A percentile compares a stretch with the other conserved stretches of the same genome.
Evolutionary conservation across 2,329 filamentous ascomycete genomes (phyloP).

Genomic region (Phyllosticta citribraziliensis): DNA sequence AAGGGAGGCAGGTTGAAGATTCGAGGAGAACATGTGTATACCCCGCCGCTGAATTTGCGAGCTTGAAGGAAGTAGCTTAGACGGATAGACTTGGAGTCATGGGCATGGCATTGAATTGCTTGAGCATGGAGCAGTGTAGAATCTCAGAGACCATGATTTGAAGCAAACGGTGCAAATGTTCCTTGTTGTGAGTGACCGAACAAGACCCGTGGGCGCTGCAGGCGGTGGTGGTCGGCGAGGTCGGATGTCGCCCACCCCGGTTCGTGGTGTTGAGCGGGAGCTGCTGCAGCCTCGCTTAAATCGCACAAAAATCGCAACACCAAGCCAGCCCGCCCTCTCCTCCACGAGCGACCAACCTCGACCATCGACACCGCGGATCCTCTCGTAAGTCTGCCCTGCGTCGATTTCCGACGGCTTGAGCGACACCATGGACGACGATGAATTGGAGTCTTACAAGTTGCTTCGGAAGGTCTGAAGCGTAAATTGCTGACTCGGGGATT

Average conservation of each 20-base stretch:
- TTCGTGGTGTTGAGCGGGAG: conserved; percentile 6
- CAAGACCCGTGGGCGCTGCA: no score
- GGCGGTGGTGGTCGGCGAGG: background rate
- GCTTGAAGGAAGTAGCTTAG: background rate
- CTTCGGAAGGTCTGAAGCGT: conserved; percentile 96
- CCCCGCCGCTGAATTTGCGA: background rate
- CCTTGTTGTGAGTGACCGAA: no score
- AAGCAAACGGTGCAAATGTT: no score
- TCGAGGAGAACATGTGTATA: background rate
- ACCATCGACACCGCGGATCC: conserved; percentile 6
- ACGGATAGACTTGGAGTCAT: background rate
- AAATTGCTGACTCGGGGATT: conserved; percentile 96
- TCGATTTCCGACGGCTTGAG: background rate
- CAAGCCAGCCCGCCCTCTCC: background rate
- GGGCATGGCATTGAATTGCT: background rate
- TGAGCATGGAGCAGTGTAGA: background rate
- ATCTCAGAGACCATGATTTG: no score
- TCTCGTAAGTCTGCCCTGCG: conserved; percentile 8
- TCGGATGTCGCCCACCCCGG: conserved; percentile 3
- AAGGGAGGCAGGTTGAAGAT: background rate
- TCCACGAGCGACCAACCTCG: conserved; percentile 10
- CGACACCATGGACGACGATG: conserved; percentile 3
- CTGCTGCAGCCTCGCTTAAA: conserved; percentile 9
- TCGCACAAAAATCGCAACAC: conserved; percentile 8
- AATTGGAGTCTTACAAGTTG: conserved; percentile 61